Conservation (phyloP, 192 early-diverging fungal genomes). For the Coemansia sp. region DNA sequence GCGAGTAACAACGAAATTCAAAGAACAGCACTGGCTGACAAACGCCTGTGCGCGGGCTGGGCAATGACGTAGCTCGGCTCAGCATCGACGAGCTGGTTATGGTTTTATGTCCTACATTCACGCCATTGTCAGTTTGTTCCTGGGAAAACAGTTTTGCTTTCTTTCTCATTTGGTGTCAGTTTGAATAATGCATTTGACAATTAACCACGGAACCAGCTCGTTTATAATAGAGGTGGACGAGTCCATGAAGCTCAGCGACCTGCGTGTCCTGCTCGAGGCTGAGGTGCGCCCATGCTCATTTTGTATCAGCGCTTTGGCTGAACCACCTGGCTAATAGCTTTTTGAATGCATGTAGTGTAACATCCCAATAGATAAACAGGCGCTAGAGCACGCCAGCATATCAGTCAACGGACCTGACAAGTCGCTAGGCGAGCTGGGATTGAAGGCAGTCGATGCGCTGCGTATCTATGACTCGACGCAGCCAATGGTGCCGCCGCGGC, state of each 20-base stretch:
- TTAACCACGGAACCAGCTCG: constrained; percentile 25
- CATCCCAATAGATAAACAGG: constrained; percentile 64
- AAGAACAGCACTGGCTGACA: no score
- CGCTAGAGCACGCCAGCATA: constrained; percentile 65
- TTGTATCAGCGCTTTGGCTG: neutral
- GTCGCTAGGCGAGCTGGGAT: constrained; percentile 64
- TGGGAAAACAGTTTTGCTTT: no score
- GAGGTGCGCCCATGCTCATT: constrained; percentile 54
- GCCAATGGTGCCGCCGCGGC: neutral
- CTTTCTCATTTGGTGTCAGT: no score
- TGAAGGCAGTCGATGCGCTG: constrained; percentile 74
- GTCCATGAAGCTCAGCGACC: constrained; percentile 73
- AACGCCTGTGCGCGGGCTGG: no score
- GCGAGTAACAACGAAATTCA: neutral
- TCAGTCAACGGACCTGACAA: constrained; percentile 61
- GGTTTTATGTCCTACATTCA: no score
- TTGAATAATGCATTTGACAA: constrained; percentile 33
- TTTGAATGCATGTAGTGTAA: constrained; percentile 53
- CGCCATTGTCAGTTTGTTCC: no score
- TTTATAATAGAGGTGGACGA: constrained; percentile 66
- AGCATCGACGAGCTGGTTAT: no score
- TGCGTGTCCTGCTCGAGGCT: constrained; percentile 83
- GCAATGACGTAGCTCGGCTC: no score
- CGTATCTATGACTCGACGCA: constrained; percentile 54
- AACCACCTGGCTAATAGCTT: neutral